phyloP scores from a whole-genome alignment of 148 eudicot species.

The Rhododendron kiyosumense region DNA sequence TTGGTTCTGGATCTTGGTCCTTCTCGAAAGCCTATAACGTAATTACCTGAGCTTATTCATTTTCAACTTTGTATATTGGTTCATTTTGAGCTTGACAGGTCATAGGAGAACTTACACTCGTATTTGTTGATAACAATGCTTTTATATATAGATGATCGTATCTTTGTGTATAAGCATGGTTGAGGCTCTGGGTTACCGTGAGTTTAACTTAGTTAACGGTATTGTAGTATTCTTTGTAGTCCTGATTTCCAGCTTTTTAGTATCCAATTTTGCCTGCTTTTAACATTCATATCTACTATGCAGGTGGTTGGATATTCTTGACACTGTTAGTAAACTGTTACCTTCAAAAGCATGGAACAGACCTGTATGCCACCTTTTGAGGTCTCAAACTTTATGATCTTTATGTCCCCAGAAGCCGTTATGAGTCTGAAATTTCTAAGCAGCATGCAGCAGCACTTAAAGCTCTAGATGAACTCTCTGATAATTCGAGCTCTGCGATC shows the following conservation, averaged over 20 bases:
- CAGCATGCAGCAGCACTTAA: conserved; percentile 77
- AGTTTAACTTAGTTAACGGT: neutral
- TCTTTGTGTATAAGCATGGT: neutral
- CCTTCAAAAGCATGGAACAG: conserved; percentile 95
- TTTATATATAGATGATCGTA: neutral
- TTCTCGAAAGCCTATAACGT: conserved; percentile 52
- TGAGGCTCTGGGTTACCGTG: neutral
- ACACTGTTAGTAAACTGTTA: conserved; percentile 67
- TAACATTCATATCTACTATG: conserved; percentile 1
- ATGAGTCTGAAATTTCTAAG: conserved; percentile 89
- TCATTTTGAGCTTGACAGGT: neutral
- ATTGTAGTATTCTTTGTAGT: neutral
- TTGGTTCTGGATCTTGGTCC: conserved; percentile 70
- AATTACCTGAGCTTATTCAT: conserved; percentile 11
- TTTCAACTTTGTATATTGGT: neutral
- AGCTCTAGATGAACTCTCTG: conserved; percentile 88
- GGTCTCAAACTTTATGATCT: conserved; percentile 94
- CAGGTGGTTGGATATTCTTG: conserved; percentile 94
- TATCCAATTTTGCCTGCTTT: neutral
- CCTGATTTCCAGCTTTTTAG: neutral
- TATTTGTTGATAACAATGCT: neutral
- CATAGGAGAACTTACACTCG: neutral
- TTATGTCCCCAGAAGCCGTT: conserved; percentile 84
- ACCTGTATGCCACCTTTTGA: conserved; percentile 95
- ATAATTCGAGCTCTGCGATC: conserved; percentile 93